Evolutionary conservation across 345 rosid species (phyloP).

Genomic region (Linum usitatissimum): DNA sequence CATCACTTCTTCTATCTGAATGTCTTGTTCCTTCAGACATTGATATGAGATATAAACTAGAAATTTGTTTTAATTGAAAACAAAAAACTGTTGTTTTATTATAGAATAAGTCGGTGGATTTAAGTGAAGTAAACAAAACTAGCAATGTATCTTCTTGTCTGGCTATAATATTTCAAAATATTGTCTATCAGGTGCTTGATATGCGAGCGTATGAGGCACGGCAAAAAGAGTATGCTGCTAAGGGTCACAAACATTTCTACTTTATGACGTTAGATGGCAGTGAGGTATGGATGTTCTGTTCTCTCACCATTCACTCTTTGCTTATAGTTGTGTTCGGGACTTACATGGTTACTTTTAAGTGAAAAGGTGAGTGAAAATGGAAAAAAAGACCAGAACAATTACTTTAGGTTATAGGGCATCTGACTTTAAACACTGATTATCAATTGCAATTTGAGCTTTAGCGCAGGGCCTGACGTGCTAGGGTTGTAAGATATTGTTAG

Average conservation of each 20-base stretch:
- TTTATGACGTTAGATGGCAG: slow-evolving; percentile 96
- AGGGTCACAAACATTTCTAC: slow-evolving; percentile 95
- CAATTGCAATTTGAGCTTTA: no score
- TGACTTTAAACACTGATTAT: no score
- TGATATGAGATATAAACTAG: background rate
- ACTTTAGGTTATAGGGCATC: no score
- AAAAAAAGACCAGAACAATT: no score
- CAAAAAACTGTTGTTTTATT: no score
- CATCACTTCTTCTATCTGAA: background rate
- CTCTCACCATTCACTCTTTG: background rate
- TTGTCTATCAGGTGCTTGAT: slow-evolving; percentile 76
- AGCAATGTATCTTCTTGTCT: background rate
- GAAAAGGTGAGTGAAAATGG: background rate
- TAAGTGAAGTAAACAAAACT: background rate
- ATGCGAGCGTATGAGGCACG: slow-evolving; percentile 72
- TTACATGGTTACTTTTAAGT: background rate
- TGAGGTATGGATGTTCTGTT: slow-evolving; percentile 51
- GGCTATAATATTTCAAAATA: background rate
- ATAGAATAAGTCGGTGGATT: background rate
- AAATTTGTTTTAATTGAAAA: no score
- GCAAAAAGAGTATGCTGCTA: slow-evolving; percentile 77
- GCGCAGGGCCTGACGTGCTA: no score
- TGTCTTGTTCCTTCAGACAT: background rate
- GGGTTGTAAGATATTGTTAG: no score
- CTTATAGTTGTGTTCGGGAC: background rate